phyloP scores from a whole-genome alignment of 345 rosid genomes.

The Lumnitzera racemosa region DNA sequence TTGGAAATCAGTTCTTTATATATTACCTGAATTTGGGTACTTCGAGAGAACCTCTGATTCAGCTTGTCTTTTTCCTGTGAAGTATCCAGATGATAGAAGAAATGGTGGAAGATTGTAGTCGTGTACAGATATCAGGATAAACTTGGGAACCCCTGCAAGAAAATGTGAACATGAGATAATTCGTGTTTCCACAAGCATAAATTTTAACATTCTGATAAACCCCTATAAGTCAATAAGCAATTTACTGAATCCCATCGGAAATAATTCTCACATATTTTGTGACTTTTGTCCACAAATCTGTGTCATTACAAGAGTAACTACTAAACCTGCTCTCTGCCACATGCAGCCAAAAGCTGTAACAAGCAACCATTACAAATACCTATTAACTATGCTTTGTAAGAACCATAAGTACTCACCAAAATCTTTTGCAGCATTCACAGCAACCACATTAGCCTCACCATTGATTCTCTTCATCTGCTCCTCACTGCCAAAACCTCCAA shows the following conservation, averaged over 20 bases:
- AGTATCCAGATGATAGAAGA: conserved; percentile 69
- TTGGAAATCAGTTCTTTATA: too few relatives aligned
- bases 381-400: too few relatives aligned
- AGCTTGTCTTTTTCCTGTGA: conserved; percentile 82
- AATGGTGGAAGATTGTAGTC: conserved; percentile 90
- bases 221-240: too few relatives aligned
- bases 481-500: conserved; percentile 88
- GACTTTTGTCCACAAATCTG: neutral
- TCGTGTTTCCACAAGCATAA: neutral
- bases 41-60: conserved; percentile 86
- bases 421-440: conserved; percentile 80
- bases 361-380: too few relatives aligned
- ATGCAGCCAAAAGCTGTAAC: too few relatives aligned
- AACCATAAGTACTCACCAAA: conserved; percentile 37
- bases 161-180: conserved; percentile 3
- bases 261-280: too few relatives aligned
- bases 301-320: neutral
- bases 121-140: conserved; percentile 75
- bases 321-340: too few relatives aligned
- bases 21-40: conserved; percentile 74
- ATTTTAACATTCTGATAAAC: neutral
- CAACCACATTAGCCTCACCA: conserved; percentile 75
- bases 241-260: too few relatives aligned
- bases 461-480: conserved; percentile 89
- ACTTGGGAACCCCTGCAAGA: conserved; percentile 69